These are phyloP conservation scores for Cyberlindnera bimundalis DNA, from an alignment of 805 yeast species.

Conservation along the genomic window DNA sequence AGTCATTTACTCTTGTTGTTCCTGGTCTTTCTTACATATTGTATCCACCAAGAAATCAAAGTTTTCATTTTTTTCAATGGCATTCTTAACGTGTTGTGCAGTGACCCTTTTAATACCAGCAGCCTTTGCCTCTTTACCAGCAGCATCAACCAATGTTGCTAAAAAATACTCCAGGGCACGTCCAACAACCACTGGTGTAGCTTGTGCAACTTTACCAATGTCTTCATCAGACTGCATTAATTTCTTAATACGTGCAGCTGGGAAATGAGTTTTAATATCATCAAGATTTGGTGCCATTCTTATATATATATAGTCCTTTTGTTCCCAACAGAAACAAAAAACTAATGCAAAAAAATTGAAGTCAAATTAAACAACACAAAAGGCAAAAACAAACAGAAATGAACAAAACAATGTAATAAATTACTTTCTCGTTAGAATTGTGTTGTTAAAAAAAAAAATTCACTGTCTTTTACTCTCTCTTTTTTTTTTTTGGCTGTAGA, in stretches of 20 bases:
- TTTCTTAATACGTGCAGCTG: slow-evolving; percentile 91
- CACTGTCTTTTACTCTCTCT: too few species aligned
- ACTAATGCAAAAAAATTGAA: too few species aligned
- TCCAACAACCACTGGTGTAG: slow-evolving; percentile 97
- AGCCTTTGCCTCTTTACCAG: slow-evolving; percentile 71
- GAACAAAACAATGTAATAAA: too few species aligned
- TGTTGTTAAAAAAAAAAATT: too few species aligned
- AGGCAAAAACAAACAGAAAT: too few species aligned
- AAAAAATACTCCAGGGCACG: slow-evolving; percentile 90
- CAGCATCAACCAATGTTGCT: slow-evolving; percentile 82
- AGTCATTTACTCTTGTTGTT: slow-evolving; percentile 14
- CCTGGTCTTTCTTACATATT: slow-evolving; percentile 27
- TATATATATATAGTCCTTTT: too few species aligned
- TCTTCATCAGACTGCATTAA: slow-evolving; percentile 98
- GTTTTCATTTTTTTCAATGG: slow-evolving; percentile 81
- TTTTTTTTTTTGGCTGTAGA: too few species aligned
- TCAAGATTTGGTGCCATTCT: slow-evolving; percentile 31
- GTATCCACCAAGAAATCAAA: slow-evolving; percentile 86
- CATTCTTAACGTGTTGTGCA: slow-evolving; percentile 78
- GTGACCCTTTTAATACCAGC: slow-evolving; percentile 77
- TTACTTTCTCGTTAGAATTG: too few species aligned
- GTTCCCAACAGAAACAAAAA: too few species aligned
- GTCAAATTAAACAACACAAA: too few species aligned
- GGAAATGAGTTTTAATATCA: slow-evolving; percentile 74
- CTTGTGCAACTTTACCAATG: slow-evolving; percentile 97